Percentiles rank a stretch among this genome's conserved stretches.
Evolutionary conservation across 495 filamentous ascomycete genomes (phyloP).

Genomic region (Recurvomyces mirabilis): DNA sequence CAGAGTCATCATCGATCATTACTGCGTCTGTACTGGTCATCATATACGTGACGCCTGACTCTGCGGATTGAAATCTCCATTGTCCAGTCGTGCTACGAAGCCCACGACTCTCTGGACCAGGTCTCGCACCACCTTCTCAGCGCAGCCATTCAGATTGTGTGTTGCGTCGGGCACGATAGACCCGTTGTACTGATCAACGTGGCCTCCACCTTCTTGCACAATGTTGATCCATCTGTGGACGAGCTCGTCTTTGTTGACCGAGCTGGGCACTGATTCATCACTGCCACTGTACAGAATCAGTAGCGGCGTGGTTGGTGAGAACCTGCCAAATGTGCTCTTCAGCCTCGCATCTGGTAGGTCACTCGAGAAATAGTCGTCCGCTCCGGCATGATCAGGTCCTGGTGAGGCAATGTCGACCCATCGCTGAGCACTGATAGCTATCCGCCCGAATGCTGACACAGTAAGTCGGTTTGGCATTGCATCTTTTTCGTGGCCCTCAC

Average conservation of each 20-base stretch:
- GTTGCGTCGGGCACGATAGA: slow-evolving; percentile 49
- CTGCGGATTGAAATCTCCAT: slow-evolving; percentile 20
- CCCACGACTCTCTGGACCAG: slow-evolving; percentile 43
- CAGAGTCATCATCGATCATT: too few species aligned
- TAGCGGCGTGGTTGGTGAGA: slow-evolving; percentile 44
- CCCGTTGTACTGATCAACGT: slow-evolving; percentile 42
- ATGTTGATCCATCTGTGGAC: slow-evolving; percentile 51
- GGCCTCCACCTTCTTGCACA: slow-evolving; percentile 32
- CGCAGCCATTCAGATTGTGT: slow-evolving; percentile 47
- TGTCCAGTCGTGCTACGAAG: slow-evolving; percentile 43
- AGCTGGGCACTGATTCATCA: slow-evolving; percentile 59
- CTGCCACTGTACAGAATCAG: slow-evolving; percentile 56
- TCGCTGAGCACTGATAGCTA: slow-evolving; percentile 54
- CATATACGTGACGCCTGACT: too few species aligned
- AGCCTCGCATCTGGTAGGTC: slow-evolving; percentile 55
- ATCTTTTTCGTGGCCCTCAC: slow-evolving; percentile 41
- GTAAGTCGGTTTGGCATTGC: slow-evolving; percentile 46
- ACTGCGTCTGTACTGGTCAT: too few species aligned
- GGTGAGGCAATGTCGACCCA: slow-evolving; percentile 56
- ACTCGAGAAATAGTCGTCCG: slow-evolving; percentile 84
- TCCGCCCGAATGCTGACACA: slow-evolving; percentile 36
- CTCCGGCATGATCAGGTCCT: slow-evolving; percentile 44
- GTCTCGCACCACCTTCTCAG: slow-evolving; percentile 36
- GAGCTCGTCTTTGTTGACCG: slow-evolving; percentile 52
- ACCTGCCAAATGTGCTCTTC: slow-evolving; percentile 50